Evolutionary conservation across 176 grass and related monocot species (phyloP), one percentile per base, ranked within the genome.

Genomic region (Ensete glaucum): DNA sequence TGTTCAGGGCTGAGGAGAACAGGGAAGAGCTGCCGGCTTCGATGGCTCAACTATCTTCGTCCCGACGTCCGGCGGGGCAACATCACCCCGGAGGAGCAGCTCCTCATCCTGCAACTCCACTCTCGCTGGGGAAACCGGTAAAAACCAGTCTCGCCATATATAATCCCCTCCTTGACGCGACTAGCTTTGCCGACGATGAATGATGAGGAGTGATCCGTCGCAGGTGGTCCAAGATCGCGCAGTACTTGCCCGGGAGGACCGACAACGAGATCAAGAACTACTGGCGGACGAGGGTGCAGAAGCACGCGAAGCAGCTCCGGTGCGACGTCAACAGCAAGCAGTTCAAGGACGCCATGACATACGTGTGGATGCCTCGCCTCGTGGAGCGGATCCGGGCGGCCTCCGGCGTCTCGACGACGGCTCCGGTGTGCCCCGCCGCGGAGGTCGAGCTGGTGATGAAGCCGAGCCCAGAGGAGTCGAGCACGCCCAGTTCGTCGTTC

Each of bases 61-160:
- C 93, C 93, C 1, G 93, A 96, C 67, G 86, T 96, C 77, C 93
- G 93, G 11, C 93, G 93, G 1, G 93, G 93, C 58, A 92, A 83
- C 90, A 96, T 96, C 87, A 96, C 90, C n/a, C 87, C 90, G 50
- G 85, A 92, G 84, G 93, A 96, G 85, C 93, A 96, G 73, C 90
- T 96, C 50, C 85, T 92, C 65, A 96, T 96, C 87, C 90, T 96
- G 0, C 87, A 96, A 84, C 87, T 96, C 71, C 93, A 96, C 83
- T 90, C 85, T 3, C 87, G 93, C 24, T 96, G 93, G 93, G 93
- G 93, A 19, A 96, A 96, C 83, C 87, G 93, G n/a, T 89, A 74
- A 72, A 21, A 72, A 21, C 11, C 34, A 6, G 34, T 43, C 34
- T 43, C 34, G 0, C 34, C 34, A 43, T 43, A 4, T 43, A 6